Evolutionary conservation across 306 rosid species (phyloP).

Genomic region (Argentina anserina): DNA sequence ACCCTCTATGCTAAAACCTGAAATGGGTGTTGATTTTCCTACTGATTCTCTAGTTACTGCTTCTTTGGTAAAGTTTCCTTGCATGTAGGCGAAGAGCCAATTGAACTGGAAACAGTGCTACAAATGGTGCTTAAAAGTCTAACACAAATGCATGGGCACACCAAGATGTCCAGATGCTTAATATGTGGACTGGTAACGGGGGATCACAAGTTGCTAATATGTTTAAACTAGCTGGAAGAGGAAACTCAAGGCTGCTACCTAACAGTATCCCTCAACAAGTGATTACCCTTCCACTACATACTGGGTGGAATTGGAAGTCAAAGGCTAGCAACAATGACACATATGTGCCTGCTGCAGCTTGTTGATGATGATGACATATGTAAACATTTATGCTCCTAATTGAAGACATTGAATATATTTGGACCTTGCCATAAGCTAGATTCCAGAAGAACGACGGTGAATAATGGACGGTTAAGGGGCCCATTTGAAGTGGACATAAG

Average conservation of each 20-base stretch:
- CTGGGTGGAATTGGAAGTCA: slow-evolving; percentile 34
- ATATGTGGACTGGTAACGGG: slow-evolving; percentile 19
- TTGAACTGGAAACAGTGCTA: slow-evolving; percentile 49
- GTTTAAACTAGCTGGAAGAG: slow-evolving; percentile 48
- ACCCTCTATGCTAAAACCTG: slow-evolving; percentile 1
- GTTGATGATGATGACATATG: slow-evolving; percentile 25
- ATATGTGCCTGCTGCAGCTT: slow-evolving; percentile 4
- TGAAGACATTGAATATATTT: too few species aligned
- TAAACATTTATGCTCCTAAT: too few species aligned
- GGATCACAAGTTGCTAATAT: slow-evolving; percentile 30
- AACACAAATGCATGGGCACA: slow-evolving; percentile 43
- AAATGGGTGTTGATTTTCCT: neutral
- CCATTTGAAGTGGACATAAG: too few species aligned
- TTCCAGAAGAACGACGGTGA: too few species aligned
- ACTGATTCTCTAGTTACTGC: slow-evolving; percentile 6
- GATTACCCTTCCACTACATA: slow-evolving; percentile 61
- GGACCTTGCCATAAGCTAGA: too few species aligned
- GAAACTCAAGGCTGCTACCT: slow-evolving; percentile 34
- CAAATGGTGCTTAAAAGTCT: slow-evolving; percentile 34
- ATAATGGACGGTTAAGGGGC: too few species aligned
- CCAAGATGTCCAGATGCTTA: slow-evolving; percentile 37
- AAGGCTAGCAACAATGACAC: slow-evolving; percentile 9
- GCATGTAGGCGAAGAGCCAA: neutral
- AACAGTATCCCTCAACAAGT: slow-evolving; percentile 29
- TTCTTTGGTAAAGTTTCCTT: neutral